Percentiles rank a stretch among this genome's conserved stretches.
phyloP scores from a whole-genome alignment of 805 yeast species.

The Candida chilensis region DNA sequence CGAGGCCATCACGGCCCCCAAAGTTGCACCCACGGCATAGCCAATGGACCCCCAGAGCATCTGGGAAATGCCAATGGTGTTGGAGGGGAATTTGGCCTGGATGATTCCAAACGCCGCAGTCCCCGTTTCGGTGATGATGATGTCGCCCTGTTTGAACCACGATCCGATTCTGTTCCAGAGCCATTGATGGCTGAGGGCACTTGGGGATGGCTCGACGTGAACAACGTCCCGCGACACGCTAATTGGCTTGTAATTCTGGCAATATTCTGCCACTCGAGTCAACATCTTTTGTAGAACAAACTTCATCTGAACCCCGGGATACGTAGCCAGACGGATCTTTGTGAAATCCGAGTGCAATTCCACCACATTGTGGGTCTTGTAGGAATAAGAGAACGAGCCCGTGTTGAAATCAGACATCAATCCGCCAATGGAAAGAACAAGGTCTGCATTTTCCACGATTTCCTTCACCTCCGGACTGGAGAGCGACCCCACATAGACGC shows the following conservation, averaged over 20 bases:
- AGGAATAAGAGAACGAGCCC: slow-evolving; percentile 27
- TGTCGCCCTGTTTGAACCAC: slow-evolving; percentile 23
- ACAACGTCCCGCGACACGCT: slow-evolving; percentile 9
- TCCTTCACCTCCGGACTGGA: slow-evolving; percentile 25
- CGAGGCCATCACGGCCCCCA: slow-evolving; percentile 24
- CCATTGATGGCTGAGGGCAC: slow-evolving; percentile 17
- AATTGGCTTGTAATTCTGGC: slow-evolving; percentile 10
- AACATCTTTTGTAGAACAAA: slow-evolving; percentile 8
- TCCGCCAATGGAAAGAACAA: slow-evolving; percentile 25
- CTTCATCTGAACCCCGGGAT: slow-evolving; percentile 31
- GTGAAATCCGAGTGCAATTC: slow-evolving; percentile 33
- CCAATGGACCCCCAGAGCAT: slow-evolving; percentile 25
- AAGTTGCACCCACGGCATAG: slow-evolving; percentile 21
- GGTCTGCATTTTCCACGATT: slow-evolving; percentile 25
- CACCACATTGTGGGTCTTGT: slow-evolving; percentile 25
- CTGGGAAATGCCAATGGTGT: slow-evolving; percentile 21
- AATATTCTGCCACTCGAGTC: slow-evolving; percentile 7
- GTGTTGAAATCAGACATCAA: slow-evolving; percentile 30
- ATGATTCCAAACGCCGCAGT: slow-evolving; percentile 23
- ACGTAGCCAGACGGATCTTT: slow-evolving; percentile 26
- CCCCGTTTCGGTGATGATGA: slow-evolving; percentile 22
- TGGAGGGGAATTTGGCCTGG: slow-evolving; percentile 20
- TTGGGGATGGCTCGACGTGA: slow-evolving; percentile 8
- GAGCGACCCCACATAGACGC: slow-evolving; percentile 28
- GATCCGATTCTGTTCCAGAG: slow-evolving; percentile 21